Evolutionary conservation across 225 moss, liverwort and hornwort species (phyloP), one percentile per base, ranked within the genome.

Genomic region (Physcomitrium patens): DNA sequence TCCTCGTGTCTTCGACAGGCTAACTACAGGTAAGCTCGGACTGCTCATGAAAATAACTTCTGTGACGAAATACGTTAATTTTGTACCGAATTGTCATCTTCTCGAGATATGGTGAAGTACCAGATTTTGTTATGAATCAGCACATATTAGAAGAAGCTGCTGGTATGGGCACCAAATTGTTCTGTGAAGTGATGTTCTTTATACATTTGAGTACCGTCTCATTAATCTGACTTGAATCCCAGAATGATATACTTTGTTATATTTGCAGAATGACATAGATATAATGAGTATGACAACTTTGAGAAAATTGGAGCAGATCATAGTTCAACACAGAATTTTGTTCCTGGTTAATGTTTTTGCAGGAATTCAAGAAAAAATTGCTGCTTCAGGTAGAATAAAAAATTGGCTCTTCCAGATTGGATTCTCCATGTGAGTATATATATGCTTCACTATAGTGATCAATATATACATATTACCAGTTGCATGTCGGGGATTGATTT

Each of bases 1-100:
- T 56, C 93, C 93, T 52, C 91, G 93, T 72, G 91, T 94, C 49
- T 91, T 80, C 76, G 93, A 94, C 68, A 90, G 83, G 58, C 86
- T 94, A 18, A 15, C 76, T 69, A 68, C 91, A 81, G 93, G 93
- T 88, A 43, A 52, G 77, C 63, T 62, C 67, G 24, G 24, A 49
- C 77, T 61, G 31, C 5, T 37, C 31, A 37, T 37, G 31, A 37
- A 37, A 37, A 37, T 37, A 37, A 37, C 5, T 37, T 37, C 31
- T 37, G 31, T 37, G 7, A 37, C 31, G 31, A 37, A 37, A 37
- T 37, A 7, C 31, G 7, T 37, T 7, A 37, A 37, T 37, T 4
- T 37, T 37, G 31, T 7, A 37, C 31, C 31, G 31, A 37, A 37
- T 37, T 7, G 31, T 37, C 7, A 37, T 1, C 31, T 37, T 37